These are phyloP conservation scores for Claviceps pazoutovae DNA, from an alignment of 2,329 filamentous ascomycete genomes.

Conservation along the genomic window DNA sequence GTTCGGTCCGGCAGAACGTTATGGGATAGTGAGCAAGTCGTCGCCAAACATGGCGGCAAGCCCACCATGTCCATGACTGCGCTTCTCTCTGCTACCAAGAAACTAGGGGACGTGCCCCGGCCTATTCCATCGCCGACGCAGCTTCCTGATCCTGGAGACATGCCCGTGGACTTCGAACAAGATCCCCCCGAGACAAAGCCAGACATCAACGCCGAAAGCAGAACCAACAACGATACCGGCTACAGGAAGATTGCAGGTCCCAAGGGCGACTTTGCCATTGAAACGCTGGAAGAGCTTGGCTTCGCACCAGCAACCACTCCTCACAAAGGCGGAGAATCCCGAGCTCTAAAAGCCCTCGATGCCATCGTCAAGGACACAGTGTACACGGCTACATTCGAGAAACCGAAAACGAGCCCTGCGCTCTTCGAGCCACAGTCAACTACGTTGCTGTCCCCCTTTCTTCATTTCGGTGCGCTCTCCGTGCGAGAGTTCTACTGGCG, in stretches of 20 bases:
- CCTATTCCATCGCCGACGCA: slow-evolving; percentile 45
- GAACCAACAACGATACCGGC: slow-evolving; percentile 38
- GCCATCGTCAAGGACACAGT: slow-evolving; percentile 45
- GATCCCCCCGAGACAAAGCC: slow-evolving; percentile 33
- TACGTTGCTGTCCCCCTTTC: slow-evolving; percentile 56
- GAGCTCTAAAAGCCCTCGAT: slow-evolving; percentile 44
- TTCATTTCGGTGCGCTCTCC: slow-evolving; percentile 63
- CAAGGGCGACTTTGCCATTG: slow-evolving; percentile 53
- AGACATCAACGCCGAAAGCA: slow-evolving; percentile 46
- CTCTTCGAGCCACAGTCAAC: slow-evolving; percentile 61
- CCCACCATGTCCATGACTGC: slow-evolving; percentile 64
- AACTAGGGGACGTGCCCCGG: slow-evolving; percentile 45
- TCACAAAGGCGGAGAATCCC: slow-evolving; percentile 56
- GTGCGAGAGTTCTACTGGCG: slow-evolving; percentile 61
- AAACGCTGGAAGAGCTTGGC: slow-evolving; percentile 57
- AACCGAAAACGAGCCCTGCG: slow-evolving; percentile 62
- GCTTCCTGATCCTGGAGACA: slow-evolving; percentile 52
- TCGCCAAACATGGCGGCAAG: slow-evolving; percentile 49
- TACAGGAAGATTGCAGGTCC: slow-evolving; percentile 53
- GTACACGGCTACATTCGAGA: slow-evolving; percentile 62
- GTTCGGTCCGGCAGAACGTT: slow-evolving; percentile 50
- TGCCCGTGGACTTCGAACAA: slow-evolving; percentile 44
- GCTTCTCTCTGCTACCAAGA: slow-evolving; percentile 47
- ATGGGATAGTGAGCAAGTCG: slow-evolving; percentile 59
- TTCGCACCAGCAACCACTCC: slow-evolving; percentile 50